Evolutionary conservation across 345 rosid genomes (phyloP).

Genomic region (Moringa oleifera): DNA sequence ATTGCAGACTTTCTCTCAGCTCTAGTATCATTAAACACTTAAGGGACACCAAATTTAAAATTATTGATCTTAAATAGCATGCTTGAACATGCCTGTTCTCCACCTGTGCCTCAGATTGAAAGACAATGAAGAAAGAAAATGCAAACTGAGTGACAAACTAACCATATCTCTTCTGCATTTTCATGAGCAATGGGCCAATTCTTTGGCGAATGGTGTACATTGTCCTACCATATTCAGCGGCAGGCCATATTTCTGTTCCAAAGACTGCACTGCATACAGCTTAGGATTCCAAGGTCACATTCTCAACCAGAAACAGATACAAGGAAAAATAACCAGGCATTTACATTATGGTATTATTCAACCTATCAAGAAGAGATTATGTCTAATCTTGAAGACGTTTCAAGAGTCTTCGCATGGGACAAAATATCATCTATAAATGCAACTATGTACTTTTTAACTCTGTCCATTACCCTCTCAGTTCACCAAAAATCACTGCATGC

Average conservation of each 20-base stretch:
- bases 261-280: slow-evolving; percentile 90
- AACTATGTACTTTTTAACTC: no score
- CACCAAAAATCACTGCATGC: no score
- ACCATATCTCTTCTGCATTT: slow-evolving; percentile 87
- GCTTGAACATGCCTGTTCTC: neutral
- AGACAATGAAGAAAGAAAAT: slow-evolving; percentile 1
- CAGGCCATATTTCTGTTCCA: slow-evolving; percentile 98
- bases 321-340: neutral
- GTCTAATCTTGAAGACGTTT: neutral
- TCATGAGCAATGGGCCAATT: slow-evolving; percentile 88
- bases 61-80: no score
- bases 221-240: slow-evolving; percentile 96
- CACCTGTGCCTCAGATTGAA: neutral
- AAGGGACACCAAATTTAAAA: neutral
- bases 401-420: no score
- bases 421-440: no score
- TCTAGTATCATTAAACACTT: neutral
- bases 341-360: neutral
- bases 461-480: no score
- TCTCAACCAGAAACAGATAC: neutral
- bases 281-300: slow-evolving; percentile 21
- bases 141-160: slow-evolving; percentile 4
- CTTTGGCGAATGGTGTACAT: slow-evolving; percentile 95
- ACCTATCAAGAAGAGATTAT: neutral
- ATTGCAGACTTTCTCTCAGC: no score